Conservation (phyloP, 2,329 filamentous ascomycete genomes). For the Aspergillus costaricaensis region DNA sequence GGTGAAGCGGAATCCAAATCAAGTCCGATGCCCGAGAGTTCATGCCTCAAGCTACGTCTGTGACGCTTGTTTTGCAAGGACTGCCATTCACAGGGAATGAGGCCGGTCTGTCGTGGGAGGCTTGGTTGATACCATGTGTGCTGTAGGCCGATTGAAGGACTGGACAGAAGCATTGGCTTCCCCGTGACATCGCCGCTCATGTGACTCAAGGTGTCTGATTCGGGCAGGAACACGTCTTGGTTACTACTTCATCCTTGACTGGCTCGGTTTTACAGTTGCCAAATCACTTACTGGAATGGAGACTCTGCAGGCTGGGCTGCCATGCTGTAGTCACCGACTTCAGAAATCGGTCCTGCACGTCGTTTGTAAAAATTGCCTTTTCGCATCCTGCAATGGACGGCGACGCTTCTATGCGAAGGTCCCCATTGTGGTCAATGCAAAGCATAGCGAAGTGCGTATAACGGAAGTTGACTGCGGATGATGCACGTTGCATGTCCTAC, state of each 20-base stretch:
- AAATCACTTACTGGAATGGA: constrained; percentile 28
- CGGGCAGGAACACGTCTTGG: not conserved
- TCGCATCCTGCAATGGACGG: constrained; percentile 36
- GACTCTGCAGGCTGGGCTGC: constrained; percentile 23
- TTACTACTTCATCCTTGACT: not conserved
- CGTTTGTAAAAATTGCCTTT: constrained; percentile 37
- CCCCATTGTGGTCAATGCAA: constrained; percentile 39
- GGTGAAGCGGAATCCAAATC: constrained; percentile 24
- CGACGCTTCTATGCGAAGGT: constrained; percentile 35
- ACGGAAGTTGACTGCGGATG: constrained; percentile 25
- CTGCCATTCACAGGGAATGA: constrained; percentile 38
- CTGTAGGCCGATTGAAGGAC: constrained; percentile 18
- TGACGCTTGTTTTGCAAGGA: constrained; percentile 30
- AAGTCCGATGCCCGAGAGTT: constrained; percentile 16
- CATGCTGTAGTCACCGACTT: constrained; percentile 27
- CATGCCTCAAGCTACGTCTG: constrained; percentile 25
- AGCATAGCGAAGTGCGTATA: constrained; percentile 42
- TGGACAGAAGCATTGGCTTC: constrained; percentile 14
- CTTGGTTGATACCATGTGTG: constrained; percentile 28
- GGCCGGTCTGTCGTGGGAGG: constrained; percentile 21
- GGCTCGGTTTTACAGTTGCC: not conserved
- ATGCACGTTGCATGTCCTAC: constrained; percentile 24
- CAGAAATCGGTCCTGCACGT: constrained; percentile 39
- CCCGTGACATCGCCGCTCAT: constrained; percentile 15
- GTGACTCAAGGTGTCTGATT: constrained; percentile 14